These are phyloP conservation scores for Lipomyces anomalus DNA, from an alignment of 805 yeast species.

Conservation along the genomic window DNA sequence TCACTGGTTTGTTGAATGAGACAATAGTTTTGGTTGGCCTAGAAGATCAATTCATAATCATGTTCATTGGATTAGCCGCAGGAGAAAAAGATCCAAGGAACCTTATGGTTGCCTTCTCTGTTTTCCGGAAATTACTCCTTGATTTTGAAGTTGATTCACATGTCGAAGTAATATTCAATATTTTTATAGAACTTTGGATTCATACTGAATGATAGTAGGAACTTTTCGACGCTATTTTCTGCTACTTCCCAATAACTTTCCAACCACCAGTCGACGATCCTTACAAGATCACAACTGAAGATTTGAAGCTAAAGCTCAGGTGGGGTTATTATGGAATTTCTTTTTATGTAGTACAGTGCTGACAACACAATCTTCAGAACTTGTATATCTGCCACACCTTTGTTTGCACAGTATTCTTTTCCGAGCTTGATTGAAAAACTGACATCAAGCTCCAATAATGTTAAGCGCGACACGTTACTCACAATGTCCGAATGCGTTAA, in stretches of 20 bases:
- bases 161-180: conserved; percentile 7
- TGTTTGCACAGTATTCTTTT: conserved; percentile 66
- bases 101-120: conserved; percentile 59
- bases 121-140: conserved; percentile 46
- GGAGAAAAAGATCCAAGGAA: conserved; percentile 96
- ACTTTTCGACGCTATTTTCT: conserved; percentile 80
- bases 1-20: background rate
- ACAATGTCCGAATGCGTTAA: conserved; percentile 56
- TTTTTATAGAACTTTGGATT: background rate
- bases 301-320: conserved; percentile 54
- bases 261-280: conserved; percentile 80
- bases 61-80: conserved; percentile 62
- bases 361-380: conserved; percentile 33
- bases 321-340: background rate
- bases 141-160: conserved; percentile 37
- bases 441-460: conserved; percentile 65
- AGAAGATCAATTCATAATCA: conserved; percentile 43
- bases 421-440: conserved; percentile 75
- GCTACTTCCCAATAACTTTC: conserved; percentile 95
- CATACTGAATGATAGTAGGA: conserved; percentile 34
- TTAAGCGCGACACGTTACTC: conserved; percentile 62
- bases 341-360: background rate
- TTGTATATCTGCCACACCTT: conserved; percentile 56
- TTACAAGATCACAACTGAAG: conserved; percentile 68
- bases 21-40: conserved; percentile 21